Base-by-base conservation (phyloP, 768 basidiomycete species). In the Tubosaeta sp. region DNA sequence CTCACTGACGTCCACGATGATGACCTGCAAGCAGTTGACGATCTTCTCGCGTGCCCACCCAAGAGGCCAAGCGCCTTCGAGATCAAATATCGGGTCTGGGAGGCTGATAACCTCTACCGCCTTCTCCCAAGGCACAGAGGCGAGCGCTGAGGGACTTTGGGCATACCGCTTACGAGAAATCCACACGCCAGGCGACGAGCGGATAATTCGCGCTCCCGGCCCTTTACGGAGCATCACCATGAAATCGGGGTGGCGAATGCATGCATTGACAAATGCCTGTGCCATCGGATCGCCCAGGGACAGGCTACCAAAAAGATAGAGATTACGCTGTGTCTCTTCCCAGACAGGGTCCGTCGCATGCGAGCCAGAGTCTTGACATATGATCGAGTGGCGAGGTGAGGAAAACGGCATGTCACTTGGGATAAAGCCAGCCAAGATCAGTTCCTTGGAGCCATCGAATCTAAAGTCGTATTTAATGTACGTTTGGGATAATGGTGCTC, bases 221-320 rank as follows among this genome's bases (percentile, higher is more conserved):
- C 69, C 69, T 44, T 64, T 65, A 46, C 70, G 68, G 19, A 65
- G 54, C 47, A 68, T 56, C 13, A 67, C 60, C 66, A 66, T 64
- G 35, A 71, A 42, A 29, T 66, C 57, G 19, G 69, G 59, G 31
- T 68, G 64, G 31, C 66, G 58, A 39, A 66, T 45, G 49, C 69
- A 71, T 39, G 43, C 63, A 42, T 68, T 68, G 32, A 64, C 64
- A 54, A 70, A 68, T 4, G 49, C 53, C 51, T 61, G 62, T 4
- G 63, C 53, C 53, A 48, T 65, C 6, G 66, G 59, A 39, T 70
- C 66, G 39, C 27, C 59, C 21, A 69, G 47, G 25, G 68, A 61
- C 25, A 71, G 51, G 8, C 56, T 62, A 14, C 56, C 65, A 25
- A 53, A 67, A 32, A 71, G 29, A 4, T 52, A 48, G 32, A 61